Evolutionary conservation across 2,329 filamentous ascomycete genomes (phyloP).

Genomic region (Blastomyces percursus): DNA sequence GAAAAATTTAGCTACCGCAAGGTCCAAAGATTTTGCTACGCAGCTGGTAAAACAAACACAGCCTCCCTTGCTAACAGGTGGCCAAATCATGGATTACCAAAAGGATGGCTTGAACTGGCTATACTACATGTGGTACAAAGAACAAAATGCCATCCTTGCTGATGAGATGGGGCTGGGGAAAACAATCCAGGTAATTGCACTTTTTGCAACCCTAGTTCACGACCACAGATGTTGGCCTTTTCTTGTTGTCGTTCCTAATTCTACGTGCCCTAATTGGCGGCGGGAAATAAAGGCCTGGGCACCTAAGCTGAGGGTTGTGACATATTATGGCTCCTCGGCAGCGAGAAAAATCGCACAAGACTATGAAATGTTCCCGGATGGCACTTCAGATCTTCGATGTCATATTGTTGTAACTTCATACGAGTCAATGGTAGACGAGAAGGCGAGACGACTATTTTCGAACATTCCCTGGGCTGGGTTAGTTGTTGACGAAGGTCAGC

Average conservation of each 20-base stretch:
- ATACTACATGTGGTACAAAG: constrained; percentile 73
- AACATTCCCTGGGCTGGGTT: constrained; percentile 73
- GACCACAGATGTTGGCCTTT: constrained; percentile 76
- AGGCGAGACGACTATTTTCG: constrained; percentile 54
- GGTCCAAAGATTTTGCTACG: constrained; percentile 53
- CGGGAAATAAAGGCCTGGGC: constrained; percentile 93
- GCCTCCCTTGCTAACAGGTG: constrained; percentile 61
- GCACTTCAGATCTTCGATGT: constrained; percentile 58
- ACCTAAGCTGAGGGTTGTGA: constrained; percentile 74
- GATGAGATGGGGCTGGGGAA: constrained; percentile 99
- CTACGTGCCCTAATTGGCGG: constrained; percentile 95
- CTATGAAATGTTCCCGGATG: constrained; percentile 69
- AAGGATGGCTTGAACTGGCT: constrained; percentile 92
- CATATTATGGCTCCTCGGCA: constrained; percentile 70
- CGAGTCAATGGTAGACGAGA: constrained; percentile 69
- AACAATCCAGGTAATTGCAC: constrained; percentile 81
- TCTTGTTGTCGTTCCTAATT: constrained; percentile 83
- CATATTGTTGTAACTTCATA: constrained; percentile 95
- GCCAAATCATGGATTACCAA: constrained; percentile 87
- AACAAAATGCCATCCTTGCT: constrained; percentile 79
- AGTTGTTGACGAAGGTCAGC: constrained; percentile 89
- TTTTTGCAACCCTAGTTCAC: constrained; percentile 63
- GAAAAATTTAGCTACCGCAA: constrained; percentile 57
- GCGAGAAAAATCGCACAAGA: constrained; percentile 66
- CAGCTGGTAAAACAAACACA: constrained; percentile 59